phyloP scores from a whole-genome alignment of 306 rosid species.

The Acacia acuminata region DNA sequence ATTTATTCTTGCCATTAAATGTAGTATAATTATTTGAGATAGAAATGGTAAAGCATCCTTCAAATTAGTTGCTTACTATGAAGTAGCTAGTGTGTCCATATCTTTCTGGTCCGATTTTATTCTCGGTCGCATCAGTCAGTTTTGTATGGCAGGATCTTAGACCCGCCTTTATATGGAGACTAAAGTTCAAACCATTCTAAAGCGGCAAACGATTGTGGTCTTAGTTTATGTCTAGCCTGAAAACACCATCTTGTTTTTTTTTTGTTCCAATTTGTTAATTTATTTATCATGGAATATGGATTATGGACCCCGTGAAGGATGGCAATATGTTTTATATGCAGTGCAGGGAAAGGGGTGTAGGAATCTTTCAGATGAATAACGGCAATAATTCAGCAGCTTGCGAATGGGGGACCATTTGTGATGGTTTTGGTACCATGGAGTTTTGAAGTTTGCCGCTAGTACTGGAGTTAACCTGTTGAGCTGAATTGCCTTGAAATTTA shows the following conservation, averaged over 20 bases:
- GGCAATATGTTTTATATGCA: conserved; percentile 37
- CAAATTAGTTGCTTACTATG: background rate
- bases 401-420: conserved; percentile 25
- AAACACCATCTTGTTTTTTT: background rate
- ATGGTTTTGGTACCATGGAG: conserved; percentile 50
- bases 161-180: background rate
- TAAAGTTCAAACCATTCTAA: background rate
- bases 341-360: conserved; percentile 22
- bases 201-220: background rate
- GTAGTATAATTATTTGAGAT: background rate
- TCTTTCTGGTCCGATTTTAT: background rate
- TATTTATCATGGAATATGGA: background rate
- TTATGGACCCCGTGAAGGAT: conserved; percentile 8
- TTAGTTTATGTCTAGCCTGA: conserved; percentile 16
- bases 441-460: conserved; percentile 29
- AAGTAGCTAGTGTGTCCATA: conserved; percentile 16
- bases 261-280: background rate
- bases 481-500: conserved; percentile 19
- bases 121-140: background rate
- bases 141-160: background rate
- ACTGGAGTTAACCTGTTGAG: conserved; percentile 24
- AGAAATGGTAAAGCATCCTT: conserved; percentile 23
- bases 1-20: background rate
- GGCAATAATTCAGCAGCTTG: conserved; percentile 30
- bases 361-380: conserved; percentile 46